Evolutionary conservation across 148 eudicot genomes (phyloP).

Genomic region (Chenopodium album): DNA sequence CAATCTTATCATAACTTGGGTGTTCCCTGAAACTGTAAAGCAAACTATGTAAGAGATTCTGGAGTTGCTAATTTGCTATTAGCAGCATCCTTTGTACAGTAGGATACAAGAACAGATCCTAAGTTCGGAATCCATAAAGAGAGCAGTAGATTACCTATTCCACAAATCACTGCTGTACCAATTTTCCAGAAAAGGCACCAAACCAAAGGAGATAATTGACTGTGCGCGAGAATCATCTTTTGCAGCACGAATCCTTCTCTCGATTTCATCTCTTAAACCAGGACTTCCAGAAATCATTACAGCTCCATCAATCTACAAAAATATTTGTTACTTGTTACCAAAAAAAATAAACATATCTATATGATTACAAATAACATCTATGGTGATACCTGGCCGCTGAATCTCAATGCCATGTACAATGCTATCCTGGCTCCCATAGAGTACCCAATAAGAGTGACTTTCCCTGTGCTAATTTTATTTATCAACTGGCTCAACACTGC

Average conservation of each 20-base stretch:
- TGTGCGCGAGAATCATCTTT: constrained; percentile 76
- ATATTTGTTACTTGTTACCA: not conserved
- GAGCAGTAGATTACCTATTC: constrained; percentile 54
- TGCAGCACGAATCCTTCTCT: constrained; percentile 61
- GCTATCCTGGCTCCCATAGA: constrained; percentile 98
- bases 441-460: constrained; percentile 78
- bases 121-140: not conserved
- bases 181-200: constrained; percentile 51
- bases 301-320: constrained; percentile 62
- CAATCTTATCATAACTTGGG: constrained; percentile 55
- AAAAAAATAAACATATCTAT: not conserved
- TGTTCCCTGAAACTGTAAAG: constrained; percentile 74
- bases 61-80: not conserved
- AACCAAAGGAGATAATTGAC: constrained; percentile 54
- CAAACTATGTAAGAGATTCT: constrained; percentile 1
- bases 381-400: constrained; percentile 49
- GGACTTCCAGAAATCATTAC: constrained; percentile 94
- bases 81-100: not conserved
- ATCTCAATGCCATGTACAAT: constrained; percentile 74
- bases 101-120: not conserved
- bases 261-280: constrained; percentile 51
- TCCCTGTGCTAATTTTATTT: constrained; percentile 36
- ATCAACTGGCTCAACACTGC: constrained; percentile 50
- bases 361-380: not conserved
- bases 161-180: constrained; percentile 86